These are phyloP conservation scores for Leishmania amazonensis DNA, from an alignment of 208 protist species.

Conservation along the genomic window DNA sequence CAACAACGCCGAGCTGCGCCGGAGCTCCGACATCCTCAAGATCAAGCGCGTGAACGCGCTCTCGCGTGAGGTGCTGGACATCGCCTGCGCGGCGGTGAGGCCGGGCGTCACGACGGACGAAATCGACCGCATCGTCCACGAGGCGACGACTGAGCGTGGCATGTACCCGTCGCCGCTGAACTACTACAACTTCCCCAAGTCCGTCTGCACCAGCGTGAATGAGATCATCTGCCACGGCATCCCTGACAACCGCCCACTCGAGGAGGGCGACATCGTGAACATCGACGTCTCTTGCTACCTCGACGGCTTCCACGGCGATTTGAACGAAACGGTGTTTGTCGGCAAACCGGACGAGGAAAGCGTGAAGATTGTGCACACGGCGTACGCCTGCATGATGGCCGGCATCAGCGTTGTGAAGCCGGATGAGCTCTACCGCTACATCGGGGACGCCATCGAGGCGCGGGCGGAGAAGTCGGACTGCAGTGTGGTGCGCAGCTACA, in stretches of 20 bases:
- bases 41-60: conserved; percentile 91
- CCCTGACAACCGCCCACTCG: conserved; percentile 93
- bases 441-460: conserved; percentile 87
- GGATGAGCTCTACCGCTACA: conserved; percentile 80
- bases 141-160: conserved; percentile 87
- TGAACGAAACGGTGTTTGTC: conserved; percentile 94
- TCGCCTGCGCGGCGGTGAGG: conserved; percentile 87
- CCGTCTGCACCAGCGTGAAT: conserved; percentile 96
- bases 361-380: conserved; percentile 80
- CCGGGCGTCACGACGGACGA: conserved; percentile 98
- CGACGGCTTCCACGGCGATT: conserved; percentile 92
- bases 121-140: conserved; percentile 95
- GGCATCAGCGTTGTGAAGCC: conserved; percentile 83
- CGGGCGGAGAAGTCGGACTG: conserved; percentile 67
- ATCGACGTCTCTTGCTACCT: conserved; percentile 98
- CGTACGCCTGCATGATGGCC: conserved; percentile 84
- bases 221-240: conserved; percentile 97
- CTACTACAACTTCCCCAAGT: conserved; percentile 99
- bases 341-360: conserved; percentile 79
- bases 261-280: conserved; percentile 98
- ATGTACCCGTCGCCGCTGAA: conserved; percentile 99
- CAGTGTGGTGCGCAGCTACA: conserved; percentile 87
- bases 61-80: conserved; percentile 95
- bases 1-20: conserved; percentile 79
- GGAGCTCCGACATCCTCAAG: conserved; percentile 70